These are phyloP conservation scores for Quercus variabilis DNA, from an alignment of 306 rosid species.

Conservation along the genomic window DNA sequence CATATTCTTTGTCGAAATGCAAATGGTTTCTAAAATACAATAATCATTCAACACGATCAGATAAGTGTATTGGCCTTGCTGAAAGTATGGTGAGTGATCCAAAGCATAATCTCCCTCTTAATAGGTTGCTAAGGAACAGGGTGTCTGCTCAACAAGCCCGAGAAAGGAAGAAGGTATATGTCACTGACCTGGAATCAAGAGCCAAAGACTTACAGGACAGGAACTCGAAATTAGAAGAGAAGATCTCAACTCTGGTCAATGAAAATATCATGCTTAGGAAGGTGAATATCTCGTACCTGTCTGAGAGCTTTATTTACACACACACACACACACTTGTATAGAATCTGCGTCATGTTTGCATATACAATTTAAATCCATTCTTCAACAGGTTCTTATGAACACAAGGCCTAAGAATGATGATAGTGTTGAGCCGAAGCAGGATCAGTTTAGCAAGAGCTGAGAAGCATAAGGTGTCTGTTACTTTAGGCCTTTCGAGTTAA, in stretches of 20 bases:
- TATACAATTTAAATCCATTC: not conserved
- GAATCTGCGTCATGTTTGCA: not conserved
- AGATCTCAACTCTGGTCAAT: slow-evolving; percentile 62
- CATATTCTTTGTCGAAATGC: too few species aligned
- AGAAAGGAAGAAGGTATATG: slow-evolving; percentile 75
- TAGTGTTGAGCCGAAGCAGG: slow-evolving; percentile 36
- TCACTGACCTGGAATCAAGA: slow-evolving; percentile 65
- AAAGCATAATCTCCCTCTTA: not conserved
- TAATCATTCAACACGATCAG: too few species aligned
- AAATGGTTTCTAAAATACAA: too few species aligned
- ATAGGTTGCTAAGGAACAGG: slow-evolving; percentile 70
- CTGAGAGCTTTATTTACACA: not conserved
- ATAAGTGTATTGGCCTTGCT: too few species aligned
- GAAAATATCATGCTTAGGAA: slow-evolving; percentile 65
- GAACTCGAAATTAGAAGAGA: slow-evolving; percentile 64
- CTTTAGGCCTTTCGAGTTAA: not conserved
- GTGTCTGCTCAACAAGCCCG: slow-evolving; percentile 92
- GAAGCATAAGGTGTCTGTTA: not conserved
- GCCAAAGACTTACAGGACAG: slow-evolving; percentile 58
- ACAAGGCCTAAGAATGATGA: slow-evolving; percentile 55
- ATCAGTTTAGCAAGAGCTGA: slow-evolving; percentile 27
- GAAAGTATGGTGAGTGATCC: not conserved
- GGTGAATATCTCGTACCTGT: slow-evolving; percentile 20
- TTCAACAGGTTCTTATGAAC: slow-evolving; percentile 56
- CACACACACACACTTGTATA: not conserved